phyloP scores from a whole-genome alignment of 352 stramenopile species.

The Chrysophaeum taylorii region DNA sequence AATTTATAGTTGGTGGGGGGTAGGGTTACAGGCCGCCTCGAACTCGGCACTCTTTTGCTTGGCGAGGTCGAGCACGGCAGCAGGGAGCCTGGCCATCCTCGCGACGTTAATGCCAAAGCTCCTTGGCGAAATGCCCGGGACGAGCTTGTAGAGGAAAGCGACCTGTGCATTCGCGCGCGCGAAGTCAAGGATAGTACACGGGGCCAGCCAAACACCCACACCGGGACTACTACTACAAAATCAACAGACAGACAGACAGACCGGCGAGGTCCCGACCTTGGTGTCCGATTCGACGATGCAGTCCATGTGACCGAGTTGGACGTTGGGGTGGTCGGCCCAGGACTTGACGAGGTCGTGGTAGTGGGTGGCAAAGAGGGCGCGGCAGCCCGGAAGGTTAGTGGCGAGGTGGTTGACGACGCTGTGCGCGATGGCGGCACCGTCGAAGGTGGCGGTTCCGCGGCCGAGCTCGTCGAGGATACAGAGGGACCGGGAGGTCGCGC shows the following conservation, averaged over 20 bases:
- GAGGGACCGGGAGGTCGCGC: conserved; percentile 74
- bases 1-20: no score
- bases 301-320: conserved; percentile 76
- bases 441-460: conserved; percentile 94
- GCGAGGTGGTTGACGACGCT: conserved; percentile 91
- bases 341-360: conserved; percentile 82
- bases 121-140: conserved; percentile 86
- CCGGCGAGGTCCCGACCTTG: no score
- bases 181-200: no score
- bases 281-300: conserved; percentile 52
- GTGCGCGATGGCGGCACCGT: conserved; percentile 94
- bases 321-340: conserved; percentile 53
- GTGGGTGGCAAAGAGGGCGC: conserved; percentile 94
- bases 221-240: no score
- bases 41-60: conserved; percentile 78
- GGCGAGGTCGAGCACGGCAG: conserved; percentile 80
- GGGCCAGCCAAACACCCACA: no score
- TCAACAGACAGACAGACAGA: no score
- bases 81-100: conserved; percentile 86
- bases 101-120: conserved; percentile 99
- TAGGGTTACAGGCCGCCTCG: conserved; percentile 51
- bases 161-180: conserved; percentile 66
- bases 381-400: conserved; percentile 63
- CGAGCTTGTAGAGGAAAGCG: conserved; percentile 98
- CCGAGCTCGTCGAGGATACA: conserved; percentile 97